phyloP scores from a whole-genome alignment of 2,329 filamentous ascomycete species.

The Elsinoe ampelina region DNA sequence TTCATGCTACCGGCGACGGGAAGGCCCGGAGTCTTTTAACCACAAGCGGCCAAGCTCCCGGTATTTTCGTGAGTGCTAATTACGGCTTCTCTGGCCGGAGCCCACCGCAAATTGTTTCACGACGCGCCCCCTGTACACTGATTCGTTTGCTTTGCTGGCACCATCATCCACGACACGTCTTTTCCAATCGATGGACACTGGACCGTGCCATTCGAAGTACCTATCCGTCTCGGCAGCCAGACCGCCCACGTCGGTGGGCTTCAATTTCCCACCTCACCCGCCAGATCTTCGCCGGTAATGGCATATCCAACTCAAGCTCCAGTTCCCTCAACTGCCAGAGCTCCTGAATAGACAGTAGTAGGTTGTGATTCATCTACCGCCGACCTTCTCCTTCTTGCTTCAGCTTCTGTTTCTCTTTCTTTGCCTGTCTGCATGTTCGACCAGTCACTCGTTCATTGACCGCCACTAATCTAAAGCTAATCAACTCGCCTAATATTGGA shows the following conservation, averaged over 20 bases:
- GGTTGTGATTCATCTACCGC: slow-evolving; percentile 11
- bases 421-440: background rate
- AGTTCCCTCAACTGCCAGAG: slow-evolving; percentile 5
- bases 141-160: slow-evolving; percentile 13
- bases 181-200: slow-evolving; percentile 1
- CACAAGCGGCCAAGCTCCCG: background rate
- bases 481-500: slow-evolving; percentile 12
- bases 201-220: background rate
- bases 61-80: slow-evolving; percentile 1
- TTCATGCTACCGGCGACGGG: slow-evolving; percentile 1
- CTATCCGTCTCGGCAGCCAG: slow-evolving; percentile 9
- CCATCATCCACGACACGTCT: background rate
- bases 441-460: slow-evolving; percentile 8
- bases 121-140: slow-evolving; percentile 10
- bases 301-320: slow-evolving; percentile 9
- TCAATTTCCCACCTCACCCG: slow-evolving; percentile 11
- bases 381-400: slow-evolving; percentile 7
- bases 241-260: slow-evolving; percentile 4
- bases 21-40: background rate
- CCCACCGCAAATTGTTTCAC: slow-evolving; percentile 8
- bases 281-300: slow-evolving; percentile 11
- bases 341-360: slow-evolving; percentile 4
- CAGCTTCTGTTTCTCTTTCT: slow-evolving; percentile 3
- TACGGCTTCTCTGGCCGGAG: background rate
- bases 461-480: slow-evolving; percentile 12